Evolutionary conservation across 2,329 filamentous ascomycete genomes (phyloP).

Genomic region (Thelonectria olida): DNA sequence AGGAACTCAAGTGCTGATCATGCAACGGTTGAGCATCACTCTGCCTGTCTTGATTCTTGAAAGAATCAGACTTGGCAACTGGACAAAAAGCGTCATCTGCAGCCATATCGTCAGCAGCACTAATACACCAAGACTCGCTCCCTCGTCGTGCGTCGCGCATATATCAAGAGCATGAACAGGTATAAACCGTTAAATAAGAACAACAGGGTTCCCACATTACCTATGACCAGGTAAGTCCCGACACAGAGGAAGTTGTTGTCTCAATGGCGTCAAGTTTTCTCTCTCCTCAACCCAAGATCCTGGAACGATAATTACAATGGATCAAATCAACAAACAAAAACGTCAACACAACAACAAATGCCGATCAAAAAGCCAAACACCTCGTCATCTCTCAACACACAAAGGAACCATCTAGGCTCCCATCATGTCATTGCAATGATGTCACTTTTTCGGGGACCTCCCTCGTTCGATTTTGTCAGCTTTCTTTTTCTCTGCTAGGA

Average conservation of each 20-base stretch:
- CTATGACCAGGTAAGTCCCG: neutral
- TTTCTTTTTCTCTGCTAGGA: slow-evolving; percentile 10
- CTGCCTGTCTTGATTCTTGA: neutral
- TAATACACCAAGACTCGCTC: neutral
- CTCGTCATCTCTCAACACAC: neutral
- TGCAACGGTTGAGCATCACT: neutral
- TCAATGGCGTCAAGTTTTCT: neutral
- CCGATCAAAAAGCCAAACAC: neutral
- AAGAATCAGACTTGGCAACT: too few relatives aligned
- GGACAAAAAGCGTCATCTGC: too few relatives aligned
- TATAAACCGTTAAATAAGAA: slow-evolving; percentile 13
- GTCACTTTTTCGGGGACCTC: slow-evolving; percentile 2
- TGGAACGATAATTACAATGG: too few relatives aligned
- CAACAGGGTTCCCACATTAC: slow-evolving; percentile 9
- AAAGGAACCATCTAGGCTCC: neutral
- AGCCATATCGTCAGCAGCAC: neutral
- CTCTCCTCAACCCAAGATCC: neutral
- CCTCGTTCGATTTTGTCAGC: slow-evolving; percentile 5
- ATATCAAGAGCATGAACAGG: neutral
- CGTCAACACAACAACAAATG: neutral
- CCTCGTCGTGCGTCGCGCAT: neutral
- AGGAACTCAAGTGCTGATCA: neutral
- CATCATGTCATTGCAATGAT: slow-evolving; percentile 6
- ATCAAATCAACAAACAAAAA: too few relatives aligned
- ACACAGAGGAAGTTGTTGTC: neutral